Evolutionary conservation across 371 early-diverging fungal genomes (phyloP).

Genomic region (Apophysomyces elegans): DNA sequence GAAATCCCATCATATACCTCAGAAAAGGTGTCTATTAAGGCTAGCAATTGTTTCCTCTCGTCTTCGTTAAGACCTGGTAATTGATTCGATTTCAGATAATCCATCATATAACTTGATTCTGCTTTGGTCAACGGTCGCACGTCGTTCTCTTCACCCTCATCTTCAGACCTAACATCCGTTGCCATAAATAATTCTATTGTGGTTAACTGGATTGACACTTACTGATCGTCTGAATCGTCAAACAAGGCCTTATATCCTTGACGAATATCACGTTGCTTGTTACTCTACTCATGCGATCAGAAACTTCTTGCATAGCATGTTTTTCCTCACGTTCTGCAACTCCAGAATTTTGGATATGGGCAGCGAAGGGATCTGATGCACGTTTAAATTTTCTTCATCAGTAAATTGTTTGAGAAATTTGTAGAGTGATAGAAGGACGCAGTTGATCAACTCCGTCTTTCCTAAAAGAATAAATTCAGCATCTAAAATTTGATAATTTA

Average conservation of each 20-base stretch:
- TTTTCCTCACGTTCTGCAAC: slow-evolving; percentile 51
- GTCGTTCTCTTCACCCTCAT: slow-evolving; percentile 23
- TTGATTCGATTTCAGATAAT: slow-evolving; percentile 43
- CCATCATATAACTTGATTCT: slow-evolving; percentile 35
- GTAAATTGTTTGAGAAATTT: slow-evolving; percentile 51
- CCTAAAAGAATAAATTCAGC: slow-evolving; percentile 37
- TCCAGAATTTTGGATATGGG: slow-evolving; percentile 55
- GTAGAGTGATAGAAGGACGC: slow-evolving; percentile 55
- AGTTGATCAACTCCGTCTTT: slow-evolving; percentile 71
- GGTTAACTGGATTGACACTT: slow-evolving; percentile 22
- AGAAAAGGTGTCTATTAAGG: slow-evolving; percentile 65
- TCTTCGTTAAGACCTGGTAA: slow-evolving; percentile 49
- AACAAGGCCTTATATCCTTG: slow-evolving; percentile 38
- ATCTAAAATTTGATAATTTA: background rate
- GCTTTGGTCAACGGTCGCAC: slow-evolving; percentile 39
- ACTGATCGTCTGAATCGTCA: slow-evolving; percentile 23
- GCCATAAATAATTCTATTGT: background rate
- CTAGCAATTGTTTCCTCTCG: slow-evolving; percentile 56
- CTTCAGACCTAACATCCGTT: background rate
- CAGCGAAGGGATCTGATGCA: slow-evolving; percentile 52
- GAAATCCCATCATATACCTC: slow-evolving; percentile 38
- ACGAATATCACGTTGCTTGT: slow-evolving; percentile 10
- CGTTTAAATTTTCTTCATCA: slow-evolving; percentile 47
- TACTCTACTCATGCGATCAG: slow-evolving; percentile 4
- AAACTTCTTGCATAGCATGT: background rate